Evolutionary conservation across 768 basidiomycete species (phyloP), one percentile per base, ranked within the genome.

Genomic region (Tulasnella sp.): DNA sequence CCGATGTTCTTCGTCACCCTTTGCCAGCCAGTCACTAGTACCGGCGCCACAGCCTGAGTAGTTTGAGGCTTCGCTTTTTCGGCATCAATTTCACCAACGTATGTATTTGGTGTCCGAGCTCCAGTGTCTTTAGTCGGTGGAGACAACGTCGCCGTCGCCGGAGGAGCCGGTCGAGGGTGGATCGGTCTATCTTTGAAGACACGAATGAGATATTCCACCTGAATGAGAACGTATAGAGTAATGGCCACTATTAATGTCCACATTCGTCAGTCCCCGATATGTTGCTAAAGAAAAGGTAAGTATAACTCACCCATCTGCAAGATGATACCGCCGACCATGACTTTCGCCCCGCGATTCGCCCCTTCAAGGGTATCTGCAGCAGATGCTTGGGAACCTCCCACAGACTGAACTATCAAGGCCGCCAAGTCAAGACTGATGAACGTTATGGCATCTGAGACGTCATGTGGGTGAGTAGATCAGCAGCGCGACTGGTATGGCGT

Each of bases 321-420:
- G 61, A 76, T 71, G 74, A 79, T 79, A 46, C 78, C 78, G 51
- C 37, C 74, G 7, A 79, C 71, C 74, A 76, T 76, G 32, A 76
- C 44, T 3, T 46, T 44, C 20, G 74, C 78, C 15, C 74, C 78
- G 4, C 55, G 46, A n/a, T 79, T 69, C 2, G 78, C 48, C 5
- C 39, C 67, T 26, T 76, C 51, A 16, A 70, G 74, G 37, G 73
- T 76, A 26, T 44, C 69, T 29, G 78, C 74, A 9, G 46, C 18
- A 13, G 78, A 77, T 9, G 78, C 78, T 23, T 69, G 44, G 26
- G 29, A 77, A 18, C 78, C 78, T 20, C 78, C 78, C 7, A 72
- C 29, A 26, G 51, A 11, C 23, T 79, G 78, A 55, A 79, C 70
- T 29, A 76, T 18, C 74, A 79, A 55, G 13, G 74, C 71, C 15